phyloP scores from a whole-genome alignment of 306 rosid species.

The Ormosia semicastrata region DNA sequence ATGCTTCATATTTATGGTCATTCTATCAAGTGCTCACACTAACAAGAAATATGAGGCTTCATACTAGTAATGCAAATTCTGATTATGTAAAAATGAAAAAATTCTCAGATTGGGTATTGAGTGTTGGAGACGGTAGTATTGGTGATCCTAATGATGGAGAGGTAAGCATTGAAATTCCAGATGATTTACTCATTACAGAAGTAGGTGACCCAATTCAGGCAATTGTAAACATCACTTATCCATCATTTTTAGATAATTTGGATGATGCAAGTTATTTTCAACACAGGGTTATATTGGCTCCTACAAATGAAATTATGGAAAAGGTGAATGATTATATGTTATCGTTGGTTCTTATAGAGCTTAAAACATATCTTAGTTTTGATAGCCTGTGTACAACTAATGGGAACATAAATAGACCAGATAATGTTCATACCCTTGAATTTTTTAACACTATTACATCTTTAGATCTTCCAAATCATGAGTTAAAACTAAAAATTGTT shows the following conservation, averaged over 20 bases:
- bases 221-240: neutral
- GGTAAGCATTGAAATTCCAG: neutral
- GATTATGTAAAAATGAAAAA: neutral
- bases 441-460: neutral
- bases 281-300: neutral
- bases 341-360: neutral
- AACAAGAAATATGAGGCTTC: neutral
- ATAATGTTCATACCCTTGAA: neutral
- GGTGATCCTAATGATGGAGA: neutral
- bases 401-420: neutral
- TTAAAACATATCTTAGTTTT: neutral
- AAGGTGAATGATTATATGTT: neutral
- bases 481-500: neutral
- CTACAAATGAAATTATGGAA: neutral
- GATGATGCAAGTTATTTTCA: neutral
- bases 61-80: neutral
- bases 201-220: neutral
- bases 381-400: neutral
- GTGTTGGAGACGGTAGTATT: neutral
- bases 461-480: neutral
- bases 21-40: neutral
- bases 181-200: neutral
- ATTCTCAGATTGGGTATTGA: neutral
- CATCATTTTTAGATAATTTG: neutral
- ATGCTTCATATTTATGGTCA: too few species aligned